Percentiles rank a stretch among this genome's conserved stretches.
Evolutionary conservation across 1,284 basidiomycete species (phyloP).

Genomic region (Cryptococcus depauperatus): DNA sequence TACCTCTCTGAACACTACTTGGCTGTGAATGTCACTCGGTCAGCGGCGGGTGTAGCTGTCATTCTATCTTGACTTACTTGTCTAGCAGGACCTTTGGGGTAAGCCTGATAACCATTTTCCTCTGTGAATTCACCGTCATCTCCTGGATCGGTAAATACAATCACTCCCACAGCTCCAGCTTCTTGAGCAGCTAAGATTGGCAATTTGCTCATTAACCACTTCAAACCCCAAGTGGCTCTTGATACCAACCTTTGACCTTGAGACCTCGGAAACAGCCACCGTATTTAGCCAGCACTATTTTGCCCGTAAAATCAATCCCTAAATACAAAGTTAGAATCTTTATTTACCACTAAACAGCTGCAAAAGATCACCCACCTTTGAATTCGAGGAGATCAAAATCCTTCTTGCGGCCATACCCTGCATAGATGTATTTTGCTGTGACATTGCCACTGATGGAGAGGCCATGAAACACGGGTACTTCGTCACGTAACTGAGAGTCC

Average conservation of each 20-base stretch:
- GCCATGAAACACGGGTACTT: conserved; percentile 45
- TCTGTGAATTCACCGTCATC: conserved; percentile 78
- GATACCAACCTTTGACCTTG: conserved; percentile 38
- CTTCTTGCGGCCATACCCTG: conserved; percentile 67
- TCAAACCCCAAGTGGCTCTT: not conserved
- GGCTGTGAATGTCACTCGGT: conserved; percentile 44
- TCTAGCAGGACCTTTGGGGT: conserved; percentile 80
- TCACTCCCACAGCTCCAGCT: conserved; percentile 56
- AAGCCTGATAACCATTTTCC: conserved; percentile 65
- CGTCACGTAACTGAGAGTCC: conserved; percentile 42
- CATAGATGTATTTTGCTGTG: conserved; percentile 68
- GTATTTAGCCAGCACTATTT: conserved; percentile 78
- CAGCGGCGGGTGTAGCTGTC: not conserved
- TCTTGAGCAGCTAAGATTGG: conserved; percentile 69
- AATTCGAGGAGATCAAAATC: conserved; percentile 62
- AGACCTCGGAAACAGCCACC: conserved; percentile 75
- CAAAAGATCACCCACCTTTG: conserved; percentile 32
- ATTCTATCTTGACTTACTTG: conserved; percentile 44
- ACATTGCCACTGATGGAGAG: conserved; percentile 41
- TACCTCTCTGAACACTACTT: conserved; percentile 68
- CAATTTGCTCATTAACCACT: not conserved
- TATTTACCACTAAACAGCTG: not conserved
- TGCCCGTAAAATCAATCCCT: conserved; percentile 67
- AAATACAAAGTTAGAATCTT: not conserved
- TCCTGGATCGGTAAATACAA: conserved; percentile 80